Evolutionary conservation across 2,329 filamentous ascomycete species (phyloP).

Genomic region (Pseudogymnoascus sp.): DNA sequence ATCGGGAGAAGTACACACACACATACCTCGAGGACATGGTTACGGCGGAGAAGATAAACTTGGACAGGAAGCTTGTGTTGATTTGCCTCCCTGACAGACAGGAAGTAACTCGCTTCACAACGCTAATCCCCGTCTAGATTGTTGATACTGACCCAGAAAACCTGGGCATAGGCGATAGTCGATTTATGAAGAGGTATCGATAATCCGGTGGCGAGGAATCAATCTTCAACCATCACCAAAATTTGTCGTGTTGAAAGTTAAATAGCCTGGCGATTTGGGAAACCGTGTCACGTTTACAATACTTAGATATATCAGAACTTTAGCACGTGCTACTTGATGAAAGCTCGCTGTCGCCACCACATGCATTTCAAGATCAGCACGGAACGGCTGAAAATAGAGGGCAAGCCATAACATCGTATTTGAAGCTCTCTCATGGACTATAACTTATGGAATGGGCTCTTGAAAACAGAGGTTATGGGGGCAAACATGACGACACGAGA

Average conservation of each 20-base stretch:
- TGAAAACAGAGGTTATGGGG: background rate
- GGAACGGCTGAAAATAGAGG: background rate
- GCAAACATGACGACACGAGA: background rate
- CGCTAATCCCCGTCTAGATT: conserved; percentile 4
- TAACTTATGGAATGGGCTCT: background rate
- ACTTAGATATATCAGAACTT: background rate
- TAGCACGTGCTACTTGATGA: background rate
- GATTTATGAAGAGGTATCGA: background rate
- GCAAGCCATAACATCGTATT: background rate
- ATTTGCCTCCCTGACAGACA: conserved; percentile 19
- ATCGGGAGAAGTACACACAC: background rate
- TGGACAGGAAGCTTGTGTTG: background rate
- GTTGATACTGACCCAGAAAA: background rate
- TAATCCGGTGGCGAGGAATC: background rate
- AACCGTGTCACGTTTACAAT: conserved; percentile 5
- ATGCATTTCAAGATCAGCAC: background rate
- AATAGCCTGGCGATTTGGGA: background rate
- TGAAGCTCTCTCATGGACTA: background rate
- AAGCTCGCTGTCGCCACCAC: background rate
- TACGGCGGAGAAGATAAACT: conserved; percentile 9
- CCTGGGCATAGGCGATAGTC: background rate
- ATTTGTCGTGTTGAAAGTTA: background rate
- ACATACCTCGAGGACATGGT: conserved; percentile 1
- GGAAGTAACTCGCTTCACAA: background rate
- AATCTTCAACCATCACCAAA: background rate